These are phyloP conservation scores for Hibiscus trionum DNA, from an alignment of 345 rosid species.

Conservation along the genomic window DNA sequence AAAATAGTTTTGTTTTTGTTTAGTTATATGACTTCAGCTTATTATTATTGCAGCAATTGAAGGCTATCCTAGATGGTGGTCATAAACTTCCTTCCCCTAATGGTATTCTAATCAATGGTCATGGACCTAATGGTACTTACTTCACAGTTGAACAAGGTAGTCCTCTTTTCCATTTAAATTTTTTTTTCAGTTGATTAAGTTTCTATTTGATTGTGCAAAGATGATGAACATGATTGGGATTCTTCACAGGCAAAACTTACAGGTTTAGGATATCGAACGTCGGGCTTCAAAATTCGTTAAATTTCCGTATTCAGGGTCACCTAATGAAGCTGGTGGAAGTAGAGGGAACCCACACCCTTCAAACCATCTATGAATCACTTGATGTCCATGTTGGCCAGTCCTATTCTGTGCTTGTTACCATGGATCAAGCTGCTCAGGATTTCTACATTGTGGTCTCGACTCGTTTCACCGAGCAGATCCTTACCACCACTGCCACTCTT, in stretches of 20 bases:
- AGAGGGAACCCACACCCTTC: slow-evolving; percentile 85
- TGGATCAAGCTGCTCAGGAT: slow-evolving; percentile 57
- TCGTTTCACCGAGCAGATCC: slow-evolving; percentile 41
- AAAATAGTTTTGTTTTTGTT: background rate
- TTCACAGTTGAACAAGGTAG: slow-evolving; percentile 73
- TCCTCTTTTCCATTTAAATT: background rate
- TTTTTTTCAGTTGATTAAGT: background rate
- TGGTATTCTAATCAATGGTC: slow-evolving; percentile 73
- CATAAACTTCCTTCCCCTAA: slow-evolving; percentile 54
- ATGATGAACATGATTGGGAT: background rate
- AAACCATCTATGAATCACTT: slow-evolving; percentile 47
- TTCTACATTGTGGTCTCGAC: slow-evolving; percentile 56
- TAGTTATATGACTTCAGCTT: background rate
- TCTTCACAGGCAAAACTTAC: slow-evolving; percentile 56
- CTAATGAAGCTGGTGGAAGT: slow-evolving; percentile 75
- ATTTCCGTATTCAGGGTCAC: slow-evolving; percentile 67
- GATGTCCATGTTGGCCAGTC: slow-evolving; percentile 88
- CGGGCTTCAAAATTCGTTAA: slow-evolving; percentile 63
- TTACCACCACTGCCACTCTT: slow-evolving; percentile 41
- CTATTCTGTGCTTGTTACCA: slow-evolving; percentile 76
- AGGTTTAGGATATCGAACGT: slow-evolving; percentile 85
- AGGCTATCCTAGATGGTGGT: slow-evolving; percentile 49
- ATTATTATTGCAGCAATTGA: slow-evolving; percentile 37
- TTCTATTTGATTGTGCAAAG: background rate
- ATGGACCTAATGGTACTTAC: slow-evolving; percentile 35